Conservation (phyloP, 2,329 filamentous ascomycete genomes). For the Colletotrichum abscissum region DNA sequence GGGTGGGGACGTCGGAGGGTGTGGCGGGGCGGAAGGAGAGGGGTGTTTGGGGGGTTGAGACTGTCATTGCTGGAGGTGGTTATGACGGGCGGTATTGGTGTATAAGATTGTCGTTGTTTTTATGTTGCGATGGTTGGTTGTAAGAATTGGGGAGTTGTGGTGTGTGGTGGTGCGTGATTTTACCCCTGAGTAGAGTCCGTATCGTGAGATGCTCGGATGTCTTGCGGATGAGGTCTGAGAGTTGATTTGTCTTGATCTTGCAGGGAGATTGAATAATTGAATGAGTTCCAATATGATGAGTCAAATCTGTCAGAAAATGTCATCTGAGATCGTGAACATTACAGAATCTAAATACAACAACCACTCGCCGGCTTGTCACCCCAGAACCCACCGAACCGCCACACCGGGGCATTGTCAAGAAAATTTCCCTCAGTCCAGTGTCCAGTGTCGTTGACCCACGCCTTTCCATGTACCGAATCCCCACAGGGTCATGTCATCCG, state of each 20-base stretch:
- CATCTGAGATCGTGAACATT: not conserved
- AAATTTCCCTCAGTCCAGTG: not conserved
- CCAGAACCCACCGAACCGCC: not conserved
- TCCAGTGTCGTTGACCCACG: not conserved
- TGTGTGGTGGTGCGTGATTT: not conserved
- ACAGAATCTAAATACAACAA: not conserved
- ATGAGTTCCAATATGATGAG: not conserved
- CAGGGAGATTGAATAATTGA: not conserved
- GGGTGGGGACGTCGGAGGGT: slow-evolving; percentile 42
- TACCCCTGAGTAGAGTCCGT: not conserved
- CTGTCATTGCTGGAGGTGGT: not conserved
- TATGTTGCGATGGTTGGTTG: not conserved
- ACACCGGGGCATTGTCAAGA: not conserved
- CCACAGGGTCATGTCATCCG: not conserved
- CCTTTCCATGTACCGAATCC: not conserved
- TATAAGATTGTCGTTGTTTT: not conserved
- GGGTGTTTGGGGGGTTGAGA: not conserved
- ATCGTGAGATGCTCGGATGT: not conserved
- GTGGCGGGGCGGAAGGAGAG: slow-evolving; percentile 50
- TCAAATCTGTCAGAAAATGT: not conserved
- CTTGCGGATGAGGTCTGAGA: not conserved
- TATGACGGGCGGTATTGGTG: not conserved
- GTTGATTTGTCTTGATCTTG: not conserved
- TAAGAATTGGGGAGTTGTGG: not conserved
- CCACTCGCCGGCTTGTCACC: not conserved